A percentile compares a stretch with the other conserved stretches of the same genome.
phyloP scores from a whole-genome alignment of 2,329 filamentous ascomycete species.

The Aspergillus pseudotamarii region DNA sequence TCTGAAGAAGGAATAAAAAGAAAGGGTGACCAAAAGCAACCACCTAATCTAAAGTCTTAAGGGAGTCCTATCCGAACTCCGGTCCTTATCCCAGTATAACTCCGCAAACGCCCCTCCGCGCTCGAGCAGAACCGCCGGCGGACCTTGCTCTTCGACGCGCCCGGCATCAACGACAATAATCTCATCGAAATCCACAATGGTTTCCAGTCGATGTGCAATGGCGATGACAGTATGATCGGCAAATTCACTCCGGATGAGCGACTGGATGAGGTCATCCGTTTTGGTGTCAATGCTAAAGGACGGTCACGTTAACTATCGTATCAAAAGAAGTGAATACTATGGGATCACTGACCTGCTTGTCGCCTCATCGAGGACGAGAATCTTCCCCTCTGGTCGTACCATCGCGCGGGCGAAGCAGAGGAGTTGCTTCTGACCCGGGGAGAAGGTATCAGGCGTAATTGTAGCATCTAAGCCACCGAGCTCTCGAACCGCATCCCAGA shows the following conservation, averaged over 20 bases:
- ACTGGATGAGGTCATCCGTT: constrained; percentile 6
- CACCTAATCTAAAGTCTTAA: neutral
- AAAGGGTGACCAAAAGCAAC: too few relatives aligned
- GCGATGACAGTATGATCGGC: constrained; percentile 7
- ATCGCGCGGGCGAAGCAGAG: neutral
- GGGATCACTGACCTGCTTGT: neutral
- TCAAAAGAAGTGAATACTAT: too few relatives aligned
- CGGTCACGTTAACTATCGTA: constrained; percentile 14
- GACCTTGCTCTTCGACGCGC: neutral
- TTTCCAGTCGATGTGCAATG: constrained; percentile 5
- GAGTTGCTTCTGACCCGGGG: neutral
- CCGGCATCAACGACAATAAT: neutral
- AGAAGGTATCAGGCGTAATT: neutral
- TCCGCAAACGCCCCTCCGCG: neutral
- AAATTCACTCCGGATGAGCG: constrained; percentile 10
- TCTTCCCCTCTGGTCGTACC: neutral
- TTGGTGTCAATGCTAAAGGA: constrained; percentile 8
- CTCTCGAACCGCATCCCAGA: neutral
- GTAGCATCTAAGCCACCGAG: neutral
- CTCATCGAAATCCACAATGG: neutral
- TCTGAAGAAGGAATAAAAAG: neutral
- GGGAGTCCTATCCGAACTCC: neutral
- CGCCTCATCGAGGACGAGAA: neutral
- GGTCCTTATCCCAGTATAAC: neutral
- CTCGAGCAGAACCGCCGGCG: neutral